Evolutionary conservation across 2,329 filamentous ascomycete genomes (phyloP).

Genomic region (Colletotrichum abscissum): DNA sequence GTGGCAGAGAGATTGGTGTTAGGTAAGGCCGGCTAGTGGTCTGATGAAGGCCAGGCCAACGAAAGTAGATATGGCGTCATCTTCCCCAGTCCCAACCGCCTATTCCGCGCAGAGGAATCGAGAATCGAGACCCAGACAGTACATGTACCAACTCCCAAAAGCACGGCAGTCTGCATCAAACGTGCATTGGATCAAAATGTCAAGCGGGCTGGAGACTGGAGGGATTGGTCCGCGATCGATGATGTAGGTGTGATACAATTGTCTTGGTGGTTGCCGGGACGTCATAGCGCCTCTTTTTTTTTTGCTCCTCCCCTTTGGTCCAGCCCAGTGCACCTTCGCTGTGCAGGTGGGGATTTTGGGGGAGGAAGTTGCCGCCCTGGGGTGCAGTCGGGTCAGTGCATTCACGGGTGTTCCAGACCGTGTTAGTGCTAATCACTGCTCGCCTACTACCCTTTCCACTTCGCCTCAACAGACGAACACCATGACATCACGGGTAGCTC

Average conservation of each 20-base stretch:
- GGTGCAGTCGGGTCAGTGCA: background rate
- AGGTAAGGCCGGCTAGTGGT: background rate
- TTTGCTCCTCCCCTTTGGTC: no score
- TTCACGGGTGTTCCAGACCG: background rate
- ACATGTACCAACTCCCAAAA: background rate
- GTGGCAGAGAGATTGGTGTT: background rate
- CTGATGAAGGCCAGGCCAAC: background rate
- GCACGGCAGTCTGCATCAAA: background rate
- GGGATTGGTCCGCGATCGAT: conserved; percentile 18
- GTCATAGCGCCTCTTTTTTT: conserved; percentile 16
- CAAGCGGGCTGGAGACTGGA: background rate
- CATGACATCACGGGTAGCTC: conserved; percentile 34
- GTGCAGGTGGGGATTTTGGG: background rate
- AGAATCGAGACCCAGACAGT: background rate
- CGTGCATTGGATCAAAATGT: background rate
- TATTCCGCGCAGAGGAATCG: background rate
- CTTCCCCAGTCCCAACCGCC: background rate
- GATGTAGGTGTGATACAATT: conserved; percentile 36
- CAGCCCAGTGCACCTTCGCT: no score
- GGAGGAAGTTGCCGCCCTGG: background rate
- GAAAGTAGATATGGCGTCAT: conserved; percentile 27
- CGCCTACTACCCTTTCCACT: conserved; percentile 5
- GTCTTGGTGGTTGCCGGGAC: conserved; percentile 27
- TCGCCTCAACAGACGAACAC: background rate
- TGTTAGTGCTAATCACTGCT: background rate